Conservation (phyloP, 169 alveolate genomes). For the Cystoisospora suis region DNA sequence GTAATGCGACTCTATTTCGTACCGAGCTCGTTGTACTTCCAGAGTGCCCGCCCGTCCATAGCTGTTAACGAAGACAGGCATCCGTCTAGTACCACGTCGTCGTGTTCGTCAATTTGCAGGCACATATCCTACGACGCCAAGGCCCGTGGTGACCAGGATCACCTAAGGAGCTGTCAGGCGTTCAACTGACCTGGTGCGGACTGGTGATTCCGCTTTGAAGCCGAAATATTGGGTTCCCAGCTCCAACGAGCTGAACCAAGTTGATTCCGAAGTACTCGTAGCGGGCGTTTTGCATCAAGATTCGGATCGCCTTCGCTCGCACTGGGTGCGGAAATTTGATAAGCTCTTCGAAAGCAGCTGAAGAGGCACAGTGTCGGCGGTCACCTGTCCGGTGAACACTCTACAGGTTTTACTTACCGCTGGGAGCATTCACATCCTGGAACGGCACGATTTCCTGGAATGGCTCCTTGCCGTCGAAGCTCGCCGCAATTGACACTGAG, state of each 20-base stretch:
- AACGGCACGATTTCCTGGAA: conserved; percentile 48
- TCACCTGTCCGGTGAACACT: not conserved
- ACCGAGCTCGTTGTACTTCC: conserved; percentile 63
- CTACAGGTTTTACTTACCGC: conserved; percentile 12
- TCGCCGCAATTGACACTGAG: conserved; percentile 50
- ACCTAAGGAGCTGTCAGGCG: not conserved
- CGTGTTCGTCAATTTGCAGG: conserved; percentile 58
- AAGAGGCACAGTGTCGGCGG: not conserved
- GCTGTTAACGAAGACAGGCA: conserved; percentile 33
- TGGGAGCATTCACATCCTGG: conserved; percentile 46
- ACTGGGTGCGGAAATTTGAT: conserved; percentile 75
- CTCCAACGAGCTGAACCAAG: conserved; percentile 80
- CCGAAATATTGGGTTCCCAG: conserved; percentile 83
- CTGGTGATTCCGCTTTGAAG: conserved; percentile 90
- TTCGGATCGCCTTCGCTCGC: conserved; percentile 76
- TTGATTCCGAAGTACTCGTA: conserved; percentile 86
- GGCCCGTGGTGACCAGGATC: not conserved
- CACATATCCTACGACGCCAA: conserved; percentile 38
- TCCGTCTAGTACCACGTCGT: conserved; percentile 55
- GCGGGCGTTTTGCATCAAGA: conserved; percentile 82
- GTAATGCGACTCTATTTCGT: not conserved
- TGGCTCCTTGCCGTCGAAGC: conserved; percentile 56
- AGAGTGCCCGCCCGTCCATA: conserved; percentile 54
- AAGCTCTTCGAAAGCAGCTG: conserved; percentile 74
- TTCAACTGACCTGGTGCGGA: conserved; percentile 54